Conservation (phyloP, 768 basidiomycete species). For the Crucibulum laeve region DNA sequence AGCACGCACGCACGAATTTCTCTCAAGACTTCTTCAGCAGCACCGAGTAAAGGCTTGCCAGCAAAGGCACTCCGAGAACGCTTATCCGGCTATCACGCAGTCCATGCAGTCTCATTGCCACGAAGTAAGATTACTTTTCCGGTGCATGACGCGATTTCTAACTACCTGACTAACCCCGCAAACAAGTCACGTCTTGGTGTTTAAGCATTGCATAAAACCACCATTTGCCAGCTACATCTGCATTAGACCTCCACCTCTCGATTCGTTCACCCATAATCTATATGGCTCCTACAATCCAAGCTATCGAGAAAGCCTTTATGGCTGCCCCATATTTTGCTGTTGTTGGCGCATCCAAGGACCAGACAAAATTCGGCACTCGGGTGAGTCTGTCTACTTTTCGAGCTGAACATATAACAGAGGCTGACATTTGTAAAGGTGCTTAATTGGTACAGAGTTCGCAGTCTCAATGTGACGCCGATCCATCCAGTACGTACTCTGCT, state of each 20-base stretch:
- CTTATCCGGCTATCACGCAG: background rate
- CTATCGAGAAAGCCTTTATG: conserved; percentile 55
- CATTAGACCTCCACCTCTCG: background rate
- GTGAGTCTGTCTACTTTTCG: conserved; percentile 22
- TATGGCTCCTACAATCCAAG: conserved; percentile 10
- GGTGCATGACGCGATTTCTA: background rate
- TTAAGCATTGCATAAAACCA: too few species aligned
- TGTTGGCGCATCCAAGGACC: conserved; percentile 79
- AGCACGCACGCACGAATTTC: too few species aligned
- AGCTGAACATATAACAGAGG: conserved; percentile 1
- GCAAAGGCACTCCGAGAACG: background rate
- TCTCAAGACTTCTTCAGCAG: too few species aligned
- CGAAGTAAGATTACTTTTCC: background rate
- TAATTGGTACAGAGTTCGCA: conserved; percentile 68
- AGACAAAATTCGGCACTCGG: conserved; percentile 76
- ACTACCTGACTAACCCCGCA: background rate
- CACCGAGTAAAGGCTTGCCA: too few species aligned
- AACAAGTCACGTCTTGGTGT: background rate
- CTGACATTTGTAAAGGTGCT: conserved; percentile 46
- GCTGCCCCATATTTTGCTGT: conserved; percentile 67
- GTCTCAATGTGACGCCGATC: conserved; percentile 62
- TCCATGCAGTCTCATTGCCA: background rate
- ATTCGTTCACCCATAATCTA: conserved; percentile 2
- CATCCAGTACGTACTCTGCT: conserved; percentile 53
- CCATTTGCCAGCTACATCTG: background rate